phyloP scores from a whole-genome alignment of 148 eudicot species.

The Camellia japonica region DNA sequence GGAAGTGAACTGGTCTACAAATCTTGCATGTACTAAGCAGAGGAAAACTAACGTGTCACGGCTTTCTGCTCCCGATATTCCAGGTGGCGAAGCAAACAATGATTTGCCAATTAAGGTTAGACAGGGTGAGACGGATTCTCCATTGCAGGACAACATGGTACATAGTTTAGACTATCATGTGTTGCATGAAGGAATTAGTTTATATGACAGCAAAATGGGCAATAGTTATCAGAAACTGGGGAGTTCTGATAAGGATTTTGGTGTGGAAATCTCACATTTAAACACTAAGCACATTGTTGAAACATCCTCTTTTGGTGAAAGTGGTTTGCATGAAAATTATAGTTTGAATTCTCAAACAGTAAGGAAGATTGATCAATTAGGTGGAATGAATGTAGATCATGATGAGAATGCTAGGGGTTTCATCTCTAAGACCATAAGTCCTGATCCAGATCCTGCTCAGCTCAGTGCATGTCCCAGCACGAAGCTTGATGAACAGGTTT shows the following conservation, averaged over 20 bases:
- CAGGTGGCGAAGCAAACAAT: conserved; percentile 16
- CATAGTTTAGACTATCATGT: conserved; percentile 9
- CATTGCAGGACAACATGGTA: background rate
- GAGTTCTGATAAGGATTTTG: conserved; percentile 22
- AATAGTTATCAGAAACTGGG: conserved; percentile 18
- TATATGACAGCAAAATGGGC: conserved; percentile 1
- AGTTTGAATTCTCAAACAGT: conserved; percentile 21
- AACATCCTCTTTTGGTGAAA: conserved; percentile 25
- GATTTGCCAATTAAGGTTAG: conserved; percentile 4
- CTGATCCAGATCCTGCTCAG: conserved; percentile 17
- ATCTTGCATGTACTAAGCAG: conserved; percentile 40
- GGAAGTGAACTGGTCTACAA: conserved; percentile 90
- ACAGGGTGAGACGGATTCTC: background rate
- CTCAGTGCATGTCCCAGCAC: too few species aligned
- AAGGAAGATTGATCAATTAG: conserved; percentile 14
- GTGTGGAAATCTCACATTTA: conserved; percentile 30
- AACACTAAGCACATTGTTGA: conserved; percentile 23
- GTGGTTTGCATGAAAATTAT: conserved; percentile 22
- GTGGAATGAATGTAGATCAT: conserved; percentile 10
- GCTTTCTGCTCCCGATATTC: conserved; percentile 22
- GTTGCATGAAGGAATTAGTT: conserved; percentile 9
- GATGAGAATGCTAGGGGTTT: conserved; percentile 21
- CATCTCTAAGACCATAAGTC: conserved; percentile 19
- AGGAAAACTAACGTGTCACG: conserved; percentile 17
- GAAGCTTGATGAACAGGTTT: conserved; percentile 3